phyloP scores from a whole-genome alignment of 202 grass and related monocot genomes.

The Bolboschoenoplectus hybrid region DNA sequence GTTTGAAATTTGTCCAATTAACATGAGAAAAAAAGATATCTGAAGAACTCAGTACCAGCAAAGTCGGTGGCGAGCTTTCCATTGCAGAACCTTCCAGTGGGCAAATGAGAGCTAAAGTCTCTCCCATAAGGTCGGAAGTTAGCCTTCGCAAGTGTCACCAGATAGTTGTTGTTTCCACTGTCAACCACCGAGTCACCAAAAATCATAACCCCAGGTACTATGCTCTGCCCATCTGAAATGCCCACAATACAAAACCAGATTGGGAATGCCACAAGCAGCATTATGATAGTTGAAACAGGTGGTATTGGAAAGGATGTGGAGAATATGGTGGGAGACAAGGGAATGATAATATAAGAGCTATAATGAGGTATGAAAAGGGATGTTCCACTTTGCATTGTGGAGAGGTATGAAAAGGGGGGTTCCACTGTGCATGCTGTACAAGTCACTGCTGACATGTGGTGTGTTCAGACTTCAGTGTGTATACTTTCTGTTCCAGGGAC shows the following conservation, averaged over 20 bases:
- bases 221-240: constrained; percentile 52
- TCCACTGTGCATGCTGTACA: constrained; percentile 15
- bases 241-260: constrained; percentile 30
- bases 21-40: neutral
- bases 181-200: constrained; percentile 95
- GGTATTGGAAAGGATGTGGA: neutral
- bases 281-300: constrained; percentile 1
- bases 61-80: constrained; percentile 92
- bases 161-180: constrained; percentile 95
- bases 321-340: constrained; percentile 18
- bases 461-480: neutral
- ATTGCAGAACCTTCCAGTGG: constrained; percentile 91
- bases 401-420: neutral
- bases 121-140: constrained; percentile 92
- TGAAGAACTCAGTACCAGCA: constrained; percentile 48
- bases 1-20: neutral
- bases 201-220: constrained; percentile 86
- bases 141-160: constrained; percentile 78
- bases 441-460: constrained; percentile 12
- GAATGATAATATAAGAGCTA: neutral
- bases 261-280: constrained; percentile 20
- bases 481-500: neutral
- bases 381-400: constrained; percentile 30
- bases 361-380: neutral
- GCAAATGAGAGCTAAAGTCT: constrained; percentile 66